Percentiles rank a stretch among this genome's conserved stretches.
phyloP scores from a whole-genome alignment of 75 land plant genomes.

The Picea sitchensis region DNA sequence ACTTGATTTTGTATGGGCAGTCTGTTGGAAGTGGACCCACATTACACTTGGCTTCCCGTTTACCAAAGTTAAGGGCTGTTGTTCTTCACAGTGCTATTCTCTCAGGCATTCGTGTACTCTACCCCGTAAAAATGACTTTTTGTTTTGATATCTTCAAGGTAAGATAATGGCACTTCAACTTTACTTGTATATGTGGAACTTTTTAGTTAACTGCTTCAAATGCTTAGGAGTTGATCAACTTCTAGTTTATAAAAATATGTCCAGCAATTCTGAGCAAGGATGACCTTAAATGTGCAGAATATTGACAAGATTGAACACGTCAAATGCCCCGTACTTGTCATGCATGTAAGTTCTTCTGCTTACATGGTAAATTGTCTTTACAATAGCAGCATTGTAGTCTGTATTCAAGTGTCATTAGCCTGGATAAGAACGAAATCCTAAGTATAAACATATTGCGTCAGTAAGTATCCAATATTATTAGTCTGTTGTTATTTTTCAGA shows the following conservation, averaged over 20 bases:
- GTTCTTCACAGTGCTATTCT: constrained; percentile 94
- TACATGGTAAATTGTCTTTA: background rate
- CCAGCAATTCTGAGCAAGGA: background rate
- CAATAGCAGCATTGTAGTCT: background rate
- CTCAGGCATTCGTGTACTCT: constrained; percentile 86
- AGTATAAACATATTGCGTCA: background rate
- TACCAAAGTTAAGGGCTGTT: constrained; percentile 63
- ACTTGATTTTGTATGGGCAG: constrained; percentile 89
- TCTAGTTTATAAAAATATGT: background rate
- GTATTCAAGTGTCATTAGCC: background rate
- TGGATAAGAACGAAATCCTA: background rate
- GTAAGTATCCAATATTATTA: background rate
- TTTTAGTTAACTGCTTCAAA: background rate
- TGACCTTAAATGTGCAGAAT: constrained; percentile 53
- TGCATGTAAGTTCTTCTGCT: constrained; percentile 67
- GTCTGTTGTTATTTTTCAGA: background rate
- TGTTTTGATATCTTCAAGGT: constrained; percentile 95
- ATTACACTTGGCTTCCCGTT: constrained; percentile 70
- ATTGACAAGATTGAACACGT: constrained; percentile 85
- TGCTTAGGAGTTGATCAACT: background rate
- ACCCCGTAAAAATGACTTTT: constrained; percentile 87
- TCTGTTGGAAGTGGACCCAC: constrained; percentile 98
- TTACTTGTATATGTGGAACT: background rate
- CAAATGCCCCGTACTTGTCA: constrained; percentile 79
- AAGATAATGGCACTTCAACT: constrained; percentile 4